Percentiles rank a stretch among this genome's conserved stretches.
These are phyloP conservation scores for Mortierella sp. DNA, from an alignment of 371 early-diverging fungal genomes.

Conservation along the genomic window DNA sequence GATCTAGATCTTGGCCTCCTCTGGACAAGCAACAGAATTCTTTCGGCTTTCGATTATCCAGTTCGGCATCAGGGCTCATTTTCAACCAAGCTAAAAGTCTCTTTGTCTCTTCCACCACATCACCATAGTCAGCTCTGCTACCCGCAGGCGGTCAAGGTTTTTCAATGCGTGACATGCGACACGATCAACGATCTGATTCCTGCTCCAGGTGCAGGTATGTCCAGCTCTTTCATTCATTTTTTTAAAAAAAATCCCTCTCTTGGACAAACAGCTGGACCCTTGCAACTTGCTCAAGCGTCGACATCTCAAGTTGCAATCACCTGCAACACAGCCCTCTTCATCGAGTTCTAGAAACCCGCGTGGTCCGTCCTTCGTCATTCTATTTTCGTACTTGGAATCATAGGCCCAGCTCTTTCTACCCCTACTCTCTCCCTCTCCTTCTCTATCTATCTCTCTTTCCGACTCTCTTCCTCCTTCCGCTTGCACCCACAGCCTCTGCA, in stretches of 20 bases:
- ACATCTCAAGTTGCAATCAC: background rate
- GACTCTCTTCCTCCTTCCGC: too few species aligned
- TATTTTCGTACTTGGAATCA: too few species aligned
- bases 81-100: background rate
- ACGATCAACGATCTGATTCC: slow-evolving; percentile 82
- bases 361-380: too few species aligned
- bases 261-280: too few species aligned
- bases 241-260: too few species aligned
- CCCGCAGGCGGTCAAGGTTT: slow-evolving; percentile 74
- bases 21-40: background rate
- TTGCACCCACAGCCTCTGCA: too few species aligned
- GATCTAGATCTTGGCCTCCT: too few species aligned
- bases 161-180: slow-evolving; percentile 93
- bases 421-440: too few species aligned
- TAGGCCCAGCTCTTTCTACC: too few species aligned
- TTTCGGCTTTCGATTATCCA: background rate
- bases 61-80: background rate
- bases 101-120: background rate
- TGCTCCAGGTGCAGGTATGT: slow-evolving; percentile 38
- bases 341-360: too few species aligned
- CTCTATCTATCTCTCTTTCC: too few species aligned
- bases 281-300: background rate
- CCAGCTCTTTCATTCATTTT: background rate
- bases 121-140: slow-evolving; percentile 71
- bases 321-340: too few species aligned